Conservation (phyloP, 2,329 filamentous ascomycete species). For the Fusarium clavum region DNA sequence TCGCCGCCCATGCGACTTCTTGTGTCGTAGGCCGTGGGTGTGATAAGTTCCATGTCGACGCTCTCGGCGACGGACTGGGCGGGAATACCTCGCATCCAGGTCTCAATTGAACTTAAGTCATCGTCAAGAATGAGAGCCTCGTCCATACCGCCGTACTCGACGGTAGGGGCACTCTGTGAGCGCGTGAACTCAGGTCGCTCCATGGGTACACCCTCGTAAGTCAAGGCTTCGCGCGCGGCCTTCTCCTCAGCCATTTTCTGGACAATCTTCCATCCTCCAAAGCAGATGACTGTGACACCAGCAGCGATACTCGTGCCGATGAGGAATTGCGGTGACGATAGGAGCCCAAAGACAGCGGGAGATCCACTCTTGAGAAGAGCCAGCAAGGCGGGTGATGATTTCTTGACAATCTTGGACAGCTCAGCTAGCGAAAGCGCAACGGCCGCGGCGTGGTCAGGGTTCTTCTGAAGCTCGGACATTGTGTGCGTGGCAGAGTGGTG, state of each 20-base stretch:
- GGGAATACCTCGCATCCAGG: slow-evolving; percentile 68
- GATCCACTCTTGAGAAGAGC: slow-evolving; percentile 81
- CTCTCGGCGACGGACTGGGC: slow-evolving; percentile 58
- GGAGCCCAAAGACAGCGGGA: slow-evolving; percentile 85
- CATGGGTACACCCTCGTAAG: slow-evolving; percentile 43
- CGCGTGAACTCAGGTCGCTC: slow-evolving; percentile 44
- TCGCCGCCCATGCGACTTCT: slow-evolving; percentile 50
- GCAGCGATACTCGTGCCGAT: slow-evolving; percentile 91
- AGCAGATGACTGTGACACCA: slow-evolving; percentile 93
- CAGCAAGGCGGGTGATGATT: slow-evolving; percentile 86
- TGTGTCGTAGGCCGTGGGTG: slow-evolving; percentile 64
- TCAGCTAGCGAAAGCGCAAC: slow-evolving; percentile 94
- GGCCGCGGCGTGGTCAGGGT: slow-evolving; percentile 89
- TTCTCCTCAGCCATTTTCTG: slow-evolving; percentile 75
- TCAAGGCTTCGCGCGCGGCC: slow-evolving; percentile 47
- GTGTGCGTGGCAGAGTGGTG: slow-evolving; percentile 86
- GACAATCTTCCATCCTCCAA: slow-evolving; percentile 97
- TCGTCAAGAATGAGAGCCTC: slow-evolving; percentile 69
- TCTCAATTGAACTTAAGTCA: slow-evolving; percentile 68
- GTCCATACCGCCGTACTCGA: slow-evolving; percentile 56
- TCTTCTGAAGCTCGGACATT: slow-evolving; percentile 77
- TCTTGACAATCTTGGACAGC: slow-evolving; percentile 82
- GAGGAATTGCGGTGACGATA: slow-evolving; percentile 92
- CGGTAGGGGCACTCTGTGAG: slow-evolving; percentile 44
- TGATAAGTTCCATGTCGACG: slow-evolving; percentile 68